Evolutionary conservation across 2,329 filamentous ascomycete species (phyloP).

Genomic region (Mycogone perniciosa): DNA sequence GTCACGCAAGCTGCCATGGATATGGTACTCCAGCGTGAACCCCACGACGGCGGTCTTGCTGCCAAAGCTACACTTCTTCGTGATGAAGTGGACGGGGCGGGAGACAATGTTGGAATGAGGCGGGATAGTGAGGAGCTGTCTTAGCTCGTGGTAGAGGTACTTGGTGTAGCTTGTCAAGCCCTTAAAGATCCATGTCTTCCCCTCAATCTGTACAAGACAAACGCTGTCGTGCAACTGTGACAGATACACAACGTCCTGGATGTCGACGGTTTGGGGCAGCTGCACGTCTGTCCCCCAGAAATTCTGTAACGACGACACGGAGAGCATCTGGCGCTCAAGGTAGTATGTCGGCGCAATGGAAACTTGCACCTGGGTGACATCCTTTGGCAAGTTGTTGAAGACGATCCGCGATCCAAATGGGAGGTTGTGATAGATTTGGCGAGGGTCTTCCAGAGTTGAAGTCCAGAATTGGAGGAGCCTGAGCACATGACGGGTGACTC

Average conservation of each 20-base stretch:
- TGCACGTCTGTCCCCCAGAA: conserved; percentile 38
- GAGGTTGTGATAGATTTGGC: conserved; percentile 35
- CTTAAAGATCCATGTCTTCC: conserved; percentile 48
- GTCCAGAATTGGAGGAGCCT: conserved; percentile 50
- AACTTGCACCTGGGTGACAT: conserved; percentile 41
- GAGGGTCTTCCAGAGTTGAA: conserved; percentile 22
- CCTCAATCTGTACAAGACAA: conserved; percentile 43
- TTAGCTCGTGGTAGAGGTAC: conserved; percentile 56
- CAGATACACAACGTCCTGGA: conserved; percentile 43
- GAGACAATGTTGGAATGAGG: conserved; percentile 48
- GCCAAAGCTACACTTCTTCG: conserved; percentile 50
- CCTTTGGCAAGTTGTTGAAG: conserved; percentile 43
- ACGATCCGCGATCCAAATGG: conserved; percentile 55
- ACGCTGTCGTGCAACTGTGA: conserved; percentile 54
- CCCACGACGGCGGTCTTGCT: conserved; percentile 49
- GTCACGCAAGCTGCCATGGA: conserved; percentile 49
- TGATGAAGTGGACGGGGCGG: conserved; percentile 47
- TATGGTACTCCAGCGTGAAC: conserved; percentile 50
- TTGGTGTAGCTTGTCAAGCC: conserved; percentile 51
- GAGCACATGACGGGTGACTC: conserved; percentile 48
- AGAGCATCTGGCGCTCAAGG: conserved; percentile 47
- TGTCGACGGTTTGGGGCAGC: conserved; percentile 43
- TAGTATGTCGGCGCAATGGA: conserved; percentile 44
- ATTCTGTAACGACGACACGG: conserved; percentile 33
- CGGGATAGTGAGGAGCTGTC: conserved; percentile 45